These are phyloP conservation scores for Xylariaceae sp. DNA, from an alignment of 2,329 filamentous ascomycete species.

Conservation along the genomic window DNA sequence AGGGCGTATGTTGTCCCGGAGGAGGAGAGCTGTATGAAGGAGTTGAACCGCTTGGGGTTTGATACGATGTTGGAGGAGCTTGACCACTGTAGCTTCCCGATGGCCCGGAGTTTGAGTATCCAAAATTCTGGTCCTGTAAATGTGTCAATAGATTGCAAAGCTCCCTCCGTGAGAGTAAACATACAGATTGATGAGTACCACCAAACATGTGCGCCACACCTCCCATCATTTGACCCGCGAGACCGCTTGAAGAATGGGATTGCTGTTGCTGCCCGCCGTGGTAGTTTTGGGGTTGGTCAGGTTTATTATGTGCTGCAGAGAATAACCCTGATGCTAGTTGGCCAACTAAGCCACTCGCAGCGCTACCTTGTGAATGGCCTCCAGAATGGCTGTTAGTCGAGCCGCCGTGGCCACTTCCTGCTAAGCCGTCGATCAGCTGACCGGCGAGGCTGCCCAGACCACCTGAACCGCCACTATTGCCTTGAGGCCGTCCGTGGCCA, in stretches of 20 bases:
- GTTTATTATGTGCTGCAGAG: constrained; percentile 46
- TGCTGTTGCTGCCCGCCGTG: constrained; percentile 21
- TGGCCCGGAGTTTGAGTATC: constrained; percentile 56
- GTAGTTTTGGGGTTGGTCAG: constrained; percentile 36
- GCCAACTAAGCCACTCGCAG: constrained; percentile 51
- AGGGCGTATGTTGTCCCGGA: constrained; percentile 24
- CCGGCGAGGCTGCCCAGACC: constrained; percentile 45
- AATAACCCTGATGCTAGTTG: constrained; percentile 55
- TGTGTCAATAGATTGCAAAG: constrained; percentile 8
- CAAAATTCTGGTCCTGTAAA: constrained; percentile 52
- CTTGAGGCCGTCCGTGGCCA: constrained; percentile 39
- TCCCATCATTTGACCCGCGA: constrained; percentile 52
- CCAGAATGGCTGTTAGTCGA: constrained; percentile 25
- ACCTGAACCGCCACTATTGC: constrained; percentile 34
- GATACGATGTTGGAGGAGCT: constrained; percentile 60
- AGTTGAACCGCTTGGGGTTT: constrained; percentile 35
- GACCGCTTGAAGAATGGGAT: constrained; percentile 41
- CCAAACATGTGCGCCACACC: constrained; percentile 52
- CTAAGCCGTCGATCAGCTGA: constrained; percentile 36
- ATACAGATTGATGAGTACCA: constrained; percentile 42
- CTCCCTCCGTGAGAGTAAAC: constrained; percentile 12
- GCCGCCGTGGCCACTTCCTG: constrained; percentile 23
- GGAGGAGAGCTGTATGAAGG: constrained; percentile 29
- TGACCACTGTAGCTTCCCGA: constrained; percentile 57
- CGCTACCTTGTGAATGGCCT: constrained; percentile 22